Base-by-base conservation (phyloP, 2,329 filamentous ascomycete species). In the Chaetomium sp. region DNA sequence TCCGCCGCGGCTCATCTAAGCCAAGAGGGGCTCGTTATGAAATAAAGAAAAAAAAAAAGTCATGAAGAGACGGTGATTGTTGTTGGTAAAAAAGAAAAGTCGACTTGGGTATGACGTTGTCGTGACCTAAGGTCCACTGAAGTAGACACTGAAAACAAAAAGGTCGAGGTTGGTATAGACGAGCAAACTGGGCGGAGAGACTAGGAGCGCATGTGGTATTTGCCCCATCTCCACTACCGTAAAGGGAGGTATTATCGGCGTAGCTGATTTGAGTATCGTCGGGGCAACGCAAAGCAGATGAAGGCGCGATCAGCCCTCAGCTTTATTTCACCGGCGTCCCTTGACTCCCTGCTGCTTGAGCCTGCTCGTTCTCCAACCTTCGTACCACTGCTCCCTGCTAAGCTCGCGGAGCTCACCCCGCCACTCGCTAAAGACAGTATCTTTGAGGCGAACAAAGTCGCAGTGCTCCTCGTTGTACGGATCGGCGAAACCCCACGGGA, bases 401-500 rank as follows among this genome's bases (percentile, higher is more conserved):
- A 92, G 90, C 76, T 97, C 92, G 66, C 94, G 90, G 66, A 99
- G 82, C 75, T 99, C 95, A 51, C 85, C 85, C 58, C 94, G 90
- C 95, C 95, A 99, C 74, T 98, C 94, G 69, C 83, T 88, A 77
- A 99, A 99, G 35, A 99, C 91, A 8, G 90, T 89, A 65, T 98
- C 93, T 79, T 95, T 95, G 70, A 99, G 84, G 67, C 90, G 89
- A 63, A 90, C 82, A 76, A 97, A 99, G 78, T 99, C 95, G 79
- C 95, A 99, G 79, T 99, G 95, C 71, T 91, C 87, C 33, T 88
- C 83, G 73, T 98, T 89, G 80, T 95, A 93, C 0, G 95, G 95
- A 74, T 98, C 92, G 4, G 95, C 95, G 71, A 97, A 96, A 7
- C 95, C 95, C 95, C 95, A 99, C 0, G 95, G 91, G 76, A 98